These are phyloP conservation scores for Eimeria maxima DNA, from an alignment of 169 alveolate species.

Conservation along the genomic window DNA sequence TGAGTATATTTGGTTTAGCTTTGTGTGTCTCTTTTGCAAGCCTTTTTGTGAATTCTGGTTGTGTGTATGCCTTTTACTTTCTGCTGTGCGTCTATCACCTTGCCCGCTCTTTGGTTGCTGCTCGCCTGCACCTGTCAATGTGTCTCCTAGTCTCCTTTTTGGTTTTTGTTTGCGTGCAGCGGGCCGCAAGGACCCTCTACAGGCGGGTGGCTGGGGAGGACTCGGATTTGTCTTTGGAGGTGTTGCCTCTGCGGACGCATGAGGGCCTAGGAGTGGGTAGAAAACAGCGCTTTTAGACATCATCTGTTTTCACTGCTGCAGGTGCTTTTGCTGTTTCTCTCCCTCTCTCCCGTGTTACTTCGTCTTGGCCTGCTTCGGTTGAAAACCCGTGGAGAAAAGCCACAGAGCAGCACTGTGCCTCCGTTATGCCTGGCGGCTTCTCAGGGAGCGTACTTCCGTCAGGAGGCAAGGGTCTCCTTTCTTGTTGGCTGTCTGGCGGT, in stretches of 20 bases:
- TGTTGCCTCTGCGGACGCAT: conserved; percentile 15
- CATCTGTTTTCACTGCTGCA: neutral
- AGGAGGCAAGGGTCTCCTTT: conserved; percentile 33
- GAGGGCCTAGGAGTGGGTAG: conserved; percentile 42
- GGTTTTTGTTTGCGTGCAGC: neutral
- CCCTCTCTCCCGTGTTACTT: no score
- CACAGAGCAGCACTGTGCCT: neutral
- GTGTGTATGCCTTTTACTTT: no score
- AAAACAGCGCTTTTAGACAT: neutral
- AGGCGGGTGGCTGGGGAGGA: conserved; percentile 63
- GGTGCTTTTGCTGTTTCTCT: neutral
- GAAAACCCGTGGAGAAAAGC: no score
- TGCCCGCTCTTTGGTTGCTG: neutral
- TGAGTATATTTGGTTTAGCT: neutral
- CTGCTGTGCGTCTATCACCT: no score
- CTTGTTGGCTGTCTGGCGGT: conserved; percentile 45
- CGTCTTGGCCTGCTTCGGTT: no score
- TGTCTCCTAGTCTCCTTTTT: neutral
- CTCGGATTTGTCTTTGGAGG: conserved; percentile 35
- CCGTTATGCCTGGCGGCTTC: neutral
- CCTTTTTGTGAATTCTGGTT: neutral
- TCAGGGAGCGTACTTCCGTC: conserved; percentile 10
- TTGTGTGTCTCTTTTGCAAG: neutral
- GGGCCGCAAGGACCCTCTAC: conserved; percentile 38
- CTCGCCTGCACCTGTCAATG: neutral